phyloP scores from a whole-genome alignment of 495 filamentous ascomycete species.

The Endocarpon pusillum region DNA sequence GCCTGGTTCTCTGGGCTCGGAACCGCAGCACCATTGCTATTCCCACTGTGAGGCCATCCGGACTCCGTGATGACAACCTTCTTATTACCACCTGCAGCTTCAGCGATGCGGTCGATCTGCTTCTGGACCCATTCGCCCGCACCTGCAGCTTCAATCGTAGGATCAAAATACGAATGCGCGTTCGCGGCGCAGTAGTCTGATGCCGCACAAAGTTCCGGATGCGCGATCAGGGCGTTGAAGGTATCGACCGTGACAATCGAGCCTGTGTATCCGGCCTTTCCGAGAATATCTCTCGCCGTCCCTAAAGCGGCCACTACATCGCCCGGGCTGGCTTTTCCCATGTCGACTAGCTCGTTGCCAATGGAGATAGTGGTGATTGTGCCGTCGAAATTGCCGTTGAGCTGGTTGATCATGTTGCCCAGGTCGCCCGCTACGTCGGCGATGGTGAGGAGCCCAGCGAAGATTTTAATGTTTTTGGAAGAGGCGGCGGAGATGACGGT shows the following conservation, averaged over 20 bases:
- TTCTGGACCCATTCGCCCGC: constrained; percentile 47
- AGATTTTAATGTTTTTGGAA: constrained; percentile 42
- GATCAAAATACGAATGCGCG: constrained; percentile 71
- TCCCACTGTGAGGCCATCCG: constrained; percentile 54
- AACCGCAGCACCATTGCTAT: constrained; percentile 44
- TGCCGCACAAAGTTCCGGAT: constrained; percentile 52
- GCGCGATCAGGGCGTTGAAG: constrained; percentile 41
- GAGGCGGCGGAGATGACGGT: constrained; percentile 42
- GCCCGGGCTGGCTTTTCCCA: constrained; percentile 29
- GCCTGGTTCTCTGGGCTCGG: constrained; percentile 45
- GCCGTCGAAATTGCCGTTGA: constrained; percentile 37
- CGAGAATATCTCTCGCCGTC: constrained; percentile 37
- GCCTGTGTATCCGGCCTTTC: constrained; percentile 47
- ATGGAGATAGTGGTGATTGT: constrained; percentile 52
- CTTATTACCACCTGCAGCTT: constrained; percentile 35
- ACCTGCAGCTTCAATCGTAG: constrained; percentile 28
- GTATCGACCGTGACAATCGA: constrained; percentile 70
- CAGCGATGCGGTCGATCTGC: constrained; percentile 33
- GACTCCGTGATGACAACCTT: constrained; percentile 51
- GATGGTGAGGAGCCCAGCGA: constrained; percentile 57
- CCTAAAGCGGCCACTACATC: constrained; percentile 38
- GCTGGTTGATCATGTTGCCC: constrained; percentile 33
- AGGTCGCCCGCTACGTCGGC: constrained; percentile 35
- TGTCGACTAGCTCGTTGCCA: constrained; percentile 69
- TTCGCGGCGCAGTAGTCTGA: constrained; percentile 73